Base-by-base conservation (phyloP, 2,329 filamentous ascomycete species). In the Cordyceps farinosa region DNA sequence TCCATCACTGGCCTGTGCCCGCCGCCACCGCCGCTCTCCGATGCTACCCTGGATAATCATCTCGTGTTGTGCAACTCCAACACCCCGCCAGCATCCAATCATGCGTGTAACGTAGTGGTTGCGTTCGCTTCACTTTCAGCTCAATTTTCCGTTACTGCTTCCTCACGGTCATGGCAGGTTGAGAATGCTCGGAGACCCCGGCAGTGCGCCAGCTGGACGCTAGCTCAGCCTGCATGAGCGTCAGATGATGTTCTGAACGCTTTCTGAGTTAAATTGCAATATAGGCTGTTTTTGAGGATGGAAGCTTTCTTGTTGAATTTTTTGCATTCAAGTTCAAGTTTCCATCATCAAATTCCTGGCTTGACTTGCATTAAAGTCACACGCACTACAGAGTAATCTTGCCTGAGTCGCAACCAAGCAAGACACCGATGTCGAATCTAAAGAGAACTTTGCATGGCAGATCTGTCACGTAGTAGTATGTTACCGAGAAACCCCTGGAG, bases 11-110 rank as follows among this genome's bases (percentile, higher is more conserved):
- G 32, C 56, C 34, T 40, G 15, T 27, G 13, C 9, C 53, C 40
- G 8, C 50, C 34, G 44, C 56, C 56, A 59, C 56, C 45, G 13
- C 56, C 34, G 40, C 34, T n/a, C 22, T 3, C n/a, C 6, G 45
- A 59, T 59, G 34, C 45, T 59, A 59, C 56, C 56, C 56, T 48
- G 15, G 17, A 59, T 38, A 5, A 40, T 11, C 44, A 29, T 22
- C 56, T 59, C 56, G 34, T 59, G 50, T 59, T 17, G 15, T 40
- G 22, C 44, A 30, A 48, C 22, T 38, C 22, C 32, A 36, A 58
- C 29, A 34, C 8, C n/a, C 13, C 30, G 6, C n/a, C n/a, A 11
- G 30, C 55, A 38, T 48, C 42, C 22, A 47, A 17, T 47, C 54
- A 29, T 47, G 29, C 42, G 47, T 34, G 30, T 15, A 10, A 13